A percentile compares a stretch with the other conserved stretches of the same genome.
These are phyloP conservation scores for Ilex asprella DNA, from an alignment of 257 asterid species.

Conservation along the genomic window DNA sequence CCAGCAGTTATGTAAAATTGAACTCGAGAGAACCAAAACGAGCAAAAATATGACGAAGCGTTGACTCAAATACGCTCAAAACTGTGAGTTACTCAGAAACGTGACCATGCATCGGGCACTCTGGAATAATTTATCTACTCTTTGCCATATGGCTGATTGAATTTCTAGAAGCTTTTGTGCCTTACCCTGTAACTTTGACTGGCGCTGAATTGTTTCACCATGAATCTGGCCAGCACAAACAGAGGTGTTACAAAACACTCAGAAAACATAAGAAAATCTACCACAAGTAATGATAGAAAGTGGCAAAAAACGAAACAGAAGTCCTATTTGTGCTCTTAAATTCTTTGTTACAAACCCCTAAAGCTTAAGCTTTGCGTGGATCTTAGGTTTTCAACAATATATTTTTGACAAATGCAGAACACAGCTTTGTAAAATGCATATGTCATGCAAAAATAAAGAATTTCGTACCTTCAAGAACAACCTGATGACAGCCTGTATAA, in stretches of 20 bases:
- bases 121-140: slow-evolving; percentile 64
- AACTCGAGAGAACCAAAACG: slow-evolving; percentile 13
- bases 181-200: slow-evolving; percentile 50
- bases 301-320: background rate
- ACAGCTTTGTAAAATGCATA: too few relatives aligned
- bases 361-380: too few relatives aligned
- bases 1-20: background rate
- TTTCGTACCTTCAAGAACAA: slow-evolving; percentile 66
- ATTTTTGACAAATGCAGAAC: too few relatives aligned
- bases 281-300: background rate
- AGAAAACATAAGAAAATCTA: slow-evolving; percentile 10
- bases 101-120: slow-evolving; percentile 71
- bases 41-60: background rate
- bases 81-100: slow-evolving; percentile 72
- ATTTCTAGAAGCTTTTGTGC: slow-evolving; percentile 55
- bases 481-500: slow-evolving; percentile 67
- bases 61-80: slow-evolving; percentile 25
- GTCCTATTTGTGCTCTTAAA: too few relatives aligned
- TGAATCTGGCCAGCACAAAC: slow-evolving; percentile 48
- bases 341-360: too few relatives aligned
- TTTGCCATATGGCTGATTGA: slow-evolving; percentile 73
- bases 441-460: background rate
- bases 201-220: slow-evolving; percentile 67
- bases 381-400: too few relatives aligned
- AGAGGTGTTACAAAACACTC: background rate